Evolutionary conservation across 352 stramenopile genomes (phyloP).

Genomic region (Phytophthora litchii): DNA sequence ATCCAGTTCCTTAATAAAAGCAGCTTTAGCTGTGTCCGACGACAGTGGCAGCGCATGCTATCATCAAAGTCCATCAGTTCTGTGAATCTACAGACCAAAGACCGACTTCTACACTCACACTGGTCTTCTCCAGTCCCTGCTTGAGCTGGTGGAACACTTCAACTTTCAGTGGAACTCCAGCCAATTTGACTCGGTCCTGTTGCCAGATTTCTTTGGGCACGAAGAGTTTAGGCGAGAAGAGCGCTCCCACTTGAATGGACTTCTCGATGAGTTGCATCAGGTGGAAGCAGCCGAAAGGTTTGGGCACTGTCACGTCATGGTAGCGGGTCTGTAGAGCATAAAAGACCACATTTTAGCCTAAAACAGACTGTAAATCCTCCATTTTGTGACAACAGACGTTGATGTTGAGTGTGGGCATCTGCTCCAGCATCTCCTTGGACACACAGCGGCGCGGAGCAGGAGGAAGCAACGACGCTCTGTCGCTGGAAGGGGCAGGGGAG

Average conservation of each 20-base stretch:
- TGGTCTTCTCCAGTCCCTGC: constrained; percentile 71
- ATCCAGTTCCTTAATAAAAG: constrained; percentile 65
- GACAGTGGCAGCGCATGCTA: constrained; percentile 63
- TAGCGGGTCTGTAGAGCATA: constrained; percentile 49
- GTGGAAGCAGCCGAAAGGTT: constrained; percentile 76
- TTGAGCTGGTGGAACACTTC: constrained; percentile 74
- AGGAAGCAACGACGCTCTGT: constrained; percentile 39
- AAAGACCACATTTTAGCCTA: constrained; percentile 1
- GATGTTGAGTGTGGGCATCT: constrained; percentile 69
- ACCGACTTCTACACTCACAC: constrained; percentile 30
- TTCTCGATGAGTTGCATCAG: constrained; percentile 85
- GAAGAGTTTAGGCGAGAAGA: constrained; percentile 78
- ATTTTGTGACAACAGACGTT: constrained; percentile 39
- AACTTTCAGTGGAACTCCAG: constrained; percentile 63
- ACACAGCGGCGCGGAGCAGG: constrained; percentile 48
- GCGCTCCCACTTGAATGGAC: constrained; percentile 73
- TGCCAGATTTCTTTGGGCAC: constrained; percentile 84
- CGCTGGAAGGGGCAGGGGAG: constrained; percentile 15
- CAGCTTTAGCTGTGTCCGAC: constrained; percentile 48
- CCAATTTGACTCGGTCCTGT: constrained; percentile 69
- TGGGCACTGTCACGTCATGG: constrained; percentile 54
- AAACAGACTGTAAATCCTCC: not conserved
- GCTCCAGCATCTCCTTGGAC: constrained; percentile 73
- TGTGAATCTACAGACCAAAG: not conserved
- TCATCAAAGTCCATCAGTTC: constrained; percentile 1